phyloP scores from a whole-genome alignment of 352 stramenopile genomes.

The Pythium rishiriense region DNA sequence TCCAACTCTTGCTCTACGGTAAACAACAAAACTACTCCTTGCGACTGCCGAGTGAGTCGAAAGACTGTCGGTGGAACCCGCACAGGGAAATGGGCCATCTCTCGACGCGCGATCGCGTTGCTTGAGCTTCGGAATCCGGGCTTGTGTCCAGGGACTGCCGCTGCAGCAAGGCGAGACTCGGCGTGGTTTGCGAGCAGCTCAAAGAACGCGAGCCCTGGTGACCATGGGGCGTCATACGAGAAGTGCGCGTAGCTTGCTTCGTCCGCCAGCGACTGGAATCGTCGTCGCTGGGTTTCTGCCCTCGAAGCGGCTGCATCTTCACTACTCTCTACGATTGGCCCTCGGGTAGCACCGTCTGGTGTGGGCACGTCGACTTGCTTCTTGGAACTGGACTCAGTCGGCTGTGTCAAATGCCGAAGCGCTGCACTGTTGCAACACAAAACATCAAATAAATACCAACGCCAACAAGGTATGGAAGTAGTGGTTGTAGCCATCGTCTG shows the following conservation, averaged over 20 bases:
- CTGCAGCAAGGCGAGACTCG: constrained; percentile 6
- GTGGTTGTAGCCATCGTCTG: too few relatives aligned
- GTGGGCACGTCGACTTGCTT: constrained; percentile 40
- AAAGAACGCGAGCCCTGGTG: constrained; percentile 56
- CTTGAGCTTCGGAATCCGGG: constrained; percentile 1
- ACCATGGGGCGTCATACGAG: constrained; percentile 29
- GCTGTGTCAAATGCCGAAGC: constrained; percentile 40
- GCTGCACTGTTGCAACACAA: constrained; percentile 11
- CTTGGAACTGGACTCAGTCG: constrained; percentile 49
- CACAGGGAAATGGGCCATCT: constrained; percentile 32
- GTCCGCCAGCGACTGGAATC: constrained; percentile 38
- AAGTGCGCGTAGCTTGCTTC: constrained; percentile 50
- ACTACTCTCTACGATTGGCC: not conserved
- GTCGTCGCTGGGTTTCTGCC: constrained; percentile 25
- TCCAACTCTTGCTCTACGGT: constrained; percentile 15
- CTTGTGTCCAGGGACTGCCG: not conserved
- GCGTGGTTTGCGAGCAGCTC: constrained; percentile 33
- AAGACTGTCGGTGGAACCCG: constrained; percentile 30
- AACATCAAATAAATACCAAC: not conserved
- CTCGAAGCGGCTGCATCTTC: not conserved
- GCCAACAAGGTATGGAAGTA: too few relatives aligned
- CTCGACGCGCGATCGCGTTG: not conserved
- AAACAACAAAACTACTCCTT: constrained; percentile 10
- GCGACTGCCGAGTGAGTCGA: not conserved
- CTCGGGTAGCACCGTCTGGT: not conserved